phyloP scores from a whole-genome alignment of 2,329 filamentous ascomycete genomes.

The Phialophora macrospora region DNA sequence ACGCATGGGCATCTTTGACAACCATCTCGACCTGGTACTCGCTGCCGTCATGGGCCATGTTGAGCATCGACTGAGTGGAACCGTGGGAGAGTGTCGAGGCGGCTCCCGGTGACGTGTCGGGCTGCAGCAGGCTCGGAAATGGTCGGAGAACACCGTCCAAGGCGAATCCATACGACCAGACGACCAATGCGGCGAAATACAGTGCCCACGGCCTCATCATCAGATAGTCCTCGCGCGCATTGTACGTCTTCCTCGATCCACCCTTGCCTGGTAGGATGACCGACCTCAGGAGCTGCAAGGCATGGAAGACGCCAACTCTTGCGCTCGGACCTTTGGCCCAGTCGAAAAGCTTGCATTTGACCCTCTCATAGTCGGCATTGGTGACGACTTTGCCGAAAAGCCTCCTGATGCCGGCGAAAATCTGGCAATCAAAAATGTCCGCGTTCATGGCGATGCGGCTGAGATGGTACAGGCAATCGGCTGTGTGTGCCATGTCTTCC shows the following conservation, averaged over 20 bases:
- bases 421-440: conserved; percentile 93
- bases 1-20: conserved; percentile 76
- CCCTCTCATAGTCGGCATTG: conserved; percentile 76
- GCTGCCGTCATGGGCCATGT: conserved; percentile 29
- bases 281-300: conserved; percentile 80
- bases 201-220: conserved; percentile 95
- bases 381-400: conserved; percentile 85
- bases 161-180: conserved; percentile 93
- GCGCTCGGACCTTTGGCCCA: conserved; percentile 90
- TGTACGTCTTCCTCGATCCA: conserved; percentile 63
- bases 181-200: conserved; percentile 87
- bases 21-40: conserved; percentile 59
- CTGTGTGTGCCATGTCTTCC: conserved; percentile 79
- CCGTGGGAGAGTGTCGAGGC: conserved; percentile 26
- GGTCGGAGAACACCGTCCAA: conserved; percentile 74
- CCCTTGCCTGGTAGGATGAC: conserved; percentile 52
- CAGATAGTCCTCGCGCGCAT: conserved; percentile 82
- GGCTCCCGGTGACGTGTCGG: conserved; percentile 23
- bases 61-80: conserved; percentile 29
- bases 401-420: conserved; percentile 84
- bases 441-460: conserved; percentile 98
- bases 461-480: conserved; percentile 86
- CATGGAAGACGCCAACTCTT: conserved; percentile 88
- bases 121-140: conserved; percentile 41
- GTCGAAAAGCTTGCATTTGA: conserved; percentile 74